phyloP scores from a whole-genome alignment of 768 basidiomycete species.

The Russula earlei region DNA sequence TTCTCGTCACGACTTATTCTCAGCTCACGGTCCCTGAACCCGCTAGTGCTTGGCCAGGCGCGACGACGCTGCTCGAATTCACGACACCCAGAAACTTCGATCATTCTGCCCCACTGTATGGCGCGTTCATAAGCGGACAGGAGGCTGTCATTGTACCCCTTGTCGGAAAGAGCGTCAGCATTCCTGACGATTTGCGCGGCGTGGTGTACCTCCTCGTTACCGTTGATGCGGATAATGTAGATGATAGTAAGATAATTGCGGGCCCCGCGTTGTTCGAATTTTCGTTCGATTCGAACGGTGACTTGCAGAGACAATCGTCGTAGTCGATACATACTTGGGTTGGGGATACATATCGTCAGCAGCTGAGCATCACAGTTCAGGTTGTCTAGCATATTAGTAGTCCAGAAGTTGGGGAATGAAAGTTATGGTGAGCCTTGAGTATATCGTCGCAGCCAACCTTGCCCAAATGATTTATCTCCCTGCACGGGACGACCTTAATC shows the following conservation, averaged over 20 bases:
- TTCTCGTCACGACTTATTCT: conserved; percentile 45
- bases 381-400: no score
- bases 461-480: no score
- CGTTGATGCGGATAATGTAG: conserved; percentile 6
- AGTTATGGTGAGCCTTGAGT: no score
- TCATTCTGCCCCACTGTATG: conserved; percentile 8
- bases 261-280: conserved; percentile 19
- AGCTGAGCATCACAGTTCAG: no score
- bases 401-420: no score
- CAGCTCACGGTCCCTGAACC: conserved; percentile 29
- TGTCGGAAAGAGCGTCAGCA: conserved; percentile 2
- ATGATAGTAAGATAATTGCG: conserved; percentile 14
- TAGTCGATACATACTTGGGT: neutral
- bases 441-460: no score
- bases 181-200: conserved; percentile 12
- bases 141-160: conserved; percentile 17
- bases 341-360: neutral
- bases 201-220: conserved; percentile 14
- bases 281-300: conserved; percentile 8
- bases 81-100: neutral
- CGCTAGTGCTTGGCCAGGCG: conserved; percentile 12
- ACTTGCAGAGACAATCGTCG: neutral
- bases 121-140: conserved; percentile 16
- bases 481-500: no score
- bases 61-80: conserved; percentile 6